Percentiles rank a stretch among this genome's conserved stretches.
These are phyloP conservation scores for Macaranga tanarius DNA, from an alignment of 441 rosid species.

Conservation along the genomic window DNA sequence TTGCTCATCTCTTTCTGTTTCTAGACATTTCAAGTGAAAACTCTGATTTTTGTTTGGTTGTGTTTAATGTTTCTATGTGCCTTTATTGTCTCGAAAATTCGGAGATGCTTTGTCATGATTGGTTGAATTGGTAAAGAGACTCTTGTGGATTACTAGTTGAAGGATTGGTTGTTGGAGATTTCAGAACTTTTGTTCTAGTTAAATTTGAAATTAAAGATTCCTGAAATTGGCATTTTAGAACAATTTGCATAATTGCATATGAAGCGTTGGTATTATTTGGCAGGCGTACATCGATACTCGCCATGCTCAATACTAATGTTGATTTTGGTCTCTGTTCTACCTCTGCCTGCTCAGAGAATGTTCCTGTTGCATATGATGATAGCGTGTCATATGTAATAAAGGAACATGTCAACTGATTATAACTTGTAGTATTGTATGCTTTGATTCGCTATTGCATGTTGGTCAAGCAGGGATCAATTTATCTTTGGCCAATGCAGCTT, in stretches of 20 bases:
- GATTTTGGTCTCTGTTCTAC: too few species aligned
- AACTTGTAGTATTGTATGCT: too few species aligned
- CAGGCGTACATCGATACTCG: too few species aligned
- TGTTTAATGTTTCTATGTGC: constrained; percentile 32
- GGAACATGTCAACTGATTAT: too few species aligned
- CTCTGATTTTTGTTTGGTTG: constrained; percentile 26
- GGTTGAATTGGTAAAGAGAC: constrained; percentile 30
- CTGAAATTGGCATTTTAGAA: not conserved
- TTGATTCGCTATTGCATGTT: too few species aligned
- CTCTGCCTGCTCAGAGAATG: too few species aligned
- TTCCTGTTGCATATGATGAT: too few species aligned
- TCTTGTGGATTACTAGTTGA: constrained; percentile 6
- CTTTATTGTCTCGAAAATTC: constrained; percentile 27
- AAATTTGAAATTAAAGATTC: not conserved
- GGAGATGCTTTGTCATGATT: constrained; percentile 31
- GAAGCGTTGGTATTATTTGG: not conserved
- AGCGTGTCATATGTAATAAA: too few species aligned
- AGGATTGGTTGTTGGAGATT: constrained; percentile 25
- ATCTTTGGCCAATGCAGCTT: too few species aligned
- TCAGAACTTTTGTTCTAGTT: not conserved
- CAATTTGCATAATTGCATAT: not conserved
- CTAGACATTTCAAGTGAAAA: constrained; percentile 32
- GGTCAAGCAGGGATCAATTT: too few species aligned
- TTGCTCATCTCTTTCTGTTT: constrained; percentile 31
- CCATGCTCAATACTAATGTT: not conserved